A percentile compares a stretch with the other conserved stretches of the same genome.
Evolutionary conservation across 768 basidiomycete species (phyloP).

Genomic region (Porphyrellus cyaneotinctus): DNA sequence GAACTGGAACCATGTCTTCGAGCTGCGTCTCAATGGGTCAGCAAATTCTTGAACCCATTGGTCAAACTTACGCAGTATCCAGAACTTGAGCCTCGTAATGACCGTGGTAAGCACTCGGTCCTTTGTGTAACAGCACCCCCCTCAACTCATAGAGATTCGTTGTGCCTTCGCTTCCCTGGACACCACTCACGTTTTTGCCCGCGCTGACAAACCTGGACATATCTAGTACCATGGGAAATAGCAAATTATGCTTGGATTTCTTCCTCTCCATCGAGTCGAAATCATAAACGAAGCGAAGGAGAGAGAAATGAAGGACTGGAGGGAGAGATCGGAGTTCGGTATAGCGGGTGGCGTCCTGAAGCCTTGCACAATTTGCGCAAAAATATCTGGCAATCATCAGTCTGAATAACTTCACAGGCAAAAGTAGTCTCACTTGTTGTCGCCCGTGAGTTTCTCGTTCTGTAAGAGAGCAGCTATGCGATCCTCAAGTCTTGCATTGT

Average conservation of each 20-base stretch:
- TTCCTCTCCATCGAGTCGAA: slow-evolving; percentile 71
- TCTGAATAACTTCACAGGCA: background rate
- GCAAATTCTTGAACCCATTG: background rate
- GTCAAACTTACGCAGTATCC: slow-evolving; percentile 54
- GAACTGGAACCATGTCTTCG: slow-evolving; percentile 81
- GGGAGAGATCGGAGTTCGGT: slow-evolving; percentile 70
- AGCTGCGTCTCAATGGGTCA: slow-evolving; percentile 36
- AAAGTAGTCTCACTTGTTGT: slow-evolving; percentile 61
- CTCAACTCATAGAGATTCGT: slow-evolving; percentile 70
- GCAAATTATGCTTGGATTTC: slow-evolving; percentile 78
- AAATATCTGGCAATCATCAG: slow-evolving; percentile 52
- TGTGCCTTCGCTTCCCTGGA: slow-evolving; percentile 12
- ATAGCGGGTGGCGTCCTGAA: slow-evolving; percentile 78
- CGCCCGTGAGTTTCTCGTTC: slow-evolving; percentile 71
- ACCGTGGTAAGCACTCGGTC: slow-evolving; percentile 86
- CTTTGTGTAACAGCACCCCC: slow-evolving; percentile 86
- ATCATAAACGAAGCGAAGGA: slow-evolving; percentile 93
- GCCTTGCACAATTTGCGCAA: slow-evolving; percentile 67
- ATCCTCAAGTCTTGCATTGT: slow-evolving; percentile 69
- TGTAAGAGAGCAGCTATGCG: slow-evolving; percentile 61
- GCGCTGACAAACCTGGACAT: slow-evolving; percentile 60
- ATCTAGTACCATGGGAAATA: slow-evolving; percentile 71
- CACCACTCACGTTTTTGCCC: slow-evolving; percentile 24
- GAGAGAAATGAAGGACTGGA: slow-evolving; percentile 85
- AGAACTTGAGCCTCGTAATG: slow-evolving; percentile 87